phyloP scores from a whole-genome alignment of 192 early-diverging fungal genomes.

The Spizellomyces sp. region DNA sequence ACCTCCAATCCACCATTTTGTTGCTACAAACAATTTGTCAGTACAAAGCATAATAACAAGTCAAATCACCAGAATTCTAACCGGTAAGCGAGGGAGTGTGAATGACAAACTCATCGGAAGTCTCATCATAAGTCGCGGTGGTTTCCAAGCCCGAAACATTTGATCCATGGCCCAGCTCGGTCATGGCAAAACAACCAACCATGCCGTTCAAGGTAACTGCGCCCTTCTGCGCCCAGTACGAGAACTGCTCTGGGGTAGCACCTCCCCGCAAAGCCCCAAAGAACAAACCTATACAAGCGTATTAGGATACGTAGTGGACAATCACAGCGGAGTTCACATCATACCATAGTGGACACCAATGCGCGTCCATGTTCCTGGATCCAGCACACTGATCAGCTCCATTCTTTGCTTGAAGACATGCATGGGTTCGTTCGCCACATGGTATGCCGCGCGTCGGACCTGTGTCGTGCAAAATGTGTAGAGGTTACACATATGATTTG shows the following conservation, averaged over 20 bases:
- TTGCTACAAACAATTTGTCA: slow-evolving; percentile 51
- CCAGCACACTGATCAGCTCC: slow-evolving; percentile 77
- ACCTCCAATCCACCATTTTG: slow-evolving; percentile 98
- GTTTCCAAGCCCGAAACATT: slow-evolving; percentile 93
- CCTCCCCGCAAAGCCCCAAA: slow-evolving; percentile 83
- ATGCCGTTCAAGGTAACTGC: slow-evolving; percentile 80
- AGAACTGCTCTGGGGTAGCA: slow-evolving; percentile 81
- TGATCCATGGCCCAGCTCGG: slow-evolving; percentile 84
- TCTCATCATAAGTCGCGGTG: slow-evolving; percentile 84
- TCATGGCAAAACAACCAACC: slow-evolving; percentile 93
- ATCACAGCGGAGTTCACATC: slow-evolving; percentile 8
- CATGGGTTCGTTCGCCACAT: slow-evolving; percentile 71
- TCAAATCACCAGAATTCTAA: too few species aligned
- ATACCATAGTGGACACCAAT: slow-evolving; percentile 79
- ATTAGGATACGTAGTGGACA: neutral
- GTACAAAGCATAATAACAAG: neutral
- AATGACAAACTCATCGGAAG: slow-evolving; percentile 84
- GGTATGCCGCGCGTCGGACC: slow-evolving; percentile 70
- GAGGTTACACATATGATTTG: too few species aligned
- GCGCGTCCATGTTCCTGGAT: slow-evolving; percentile 89
- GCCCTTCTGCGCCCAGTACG: slow-evolving; percentile 83
- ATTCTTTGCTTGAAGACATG: slow-evolving; percentile 73
- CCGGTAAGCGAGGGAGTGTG: slow-evolving; percentile 23
- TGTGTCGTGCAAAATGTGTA: neutral
- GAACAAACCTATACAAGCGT: slow-evolving; percentile 65